These are phyloP conservation scores for Rosa chinensis DNA, from an alignment of 306 rosid species.

Conservation along the genomic window DNA sequence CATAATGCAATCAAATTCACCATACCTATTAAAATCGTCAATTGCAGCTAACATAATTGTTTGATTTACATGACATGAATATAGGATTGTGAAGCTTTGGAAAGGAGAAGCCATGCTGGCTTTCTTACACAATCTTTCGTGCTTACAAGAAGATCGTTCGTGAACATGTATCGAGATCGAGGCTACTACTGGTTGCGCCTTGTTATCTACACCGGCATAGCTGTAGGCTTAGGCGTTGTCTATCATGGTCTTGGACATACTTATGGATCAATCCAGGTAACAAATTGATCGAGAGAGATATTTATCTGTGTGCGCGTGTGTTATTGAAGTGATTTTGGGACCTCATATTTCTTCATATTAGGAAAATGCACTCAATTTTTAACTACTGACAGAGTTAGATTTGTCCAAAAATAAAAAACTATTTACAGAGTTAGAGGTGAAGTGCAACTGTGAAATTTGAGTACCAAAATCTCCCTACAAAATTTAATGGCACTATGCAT, in stretches of 20 bases:
- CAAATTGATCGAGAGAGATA: background rate
- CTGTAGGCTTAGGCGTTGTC: slow-evolving; percentile 43
- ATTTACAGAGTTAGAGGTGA: no score
- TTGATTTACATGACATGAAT: slow-evolving; percentile 7
- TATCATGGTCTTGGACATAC: slow-evolving; percentile 34
- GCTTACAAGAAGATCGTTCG: slow-evolving; percentile 55
- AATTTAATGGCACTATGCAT: no score
- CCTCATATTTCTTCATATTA: background rate
- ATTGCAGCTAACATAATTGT: background rate
- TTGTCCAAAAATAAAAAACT: no score
- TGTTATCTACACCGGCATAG: slow-evolving; percentile 32
- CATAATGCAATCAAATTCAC: no score
- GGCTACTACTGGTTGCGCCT: slow-evolving; percentile 75
- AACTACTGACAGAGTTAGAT: background rate
- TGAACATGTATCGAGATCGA: slow-evolving; percentile 58
- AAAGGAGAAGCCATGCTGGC: slow-evolving; percentile 43
- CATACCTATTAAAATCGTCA: background rate
- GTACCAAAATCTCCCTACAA: no score
- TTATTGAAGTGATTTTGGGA: background rate
- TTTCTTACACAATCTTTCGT: slow-evolving; percentile 45
- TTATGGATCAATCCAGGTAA: slow-evolving; percentile 50
- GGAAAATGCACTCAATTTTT: background rate
- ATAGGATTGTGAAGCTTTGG: slow-evolving; percentile 26
- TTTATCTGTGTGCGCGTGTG: no score
- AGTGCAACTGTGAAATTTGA: no score